These are phyloP conservation scores for Lotus japonicus DNA, from an alignment of 306 rosid genomes.

Conservation along the genomic window DNA sequence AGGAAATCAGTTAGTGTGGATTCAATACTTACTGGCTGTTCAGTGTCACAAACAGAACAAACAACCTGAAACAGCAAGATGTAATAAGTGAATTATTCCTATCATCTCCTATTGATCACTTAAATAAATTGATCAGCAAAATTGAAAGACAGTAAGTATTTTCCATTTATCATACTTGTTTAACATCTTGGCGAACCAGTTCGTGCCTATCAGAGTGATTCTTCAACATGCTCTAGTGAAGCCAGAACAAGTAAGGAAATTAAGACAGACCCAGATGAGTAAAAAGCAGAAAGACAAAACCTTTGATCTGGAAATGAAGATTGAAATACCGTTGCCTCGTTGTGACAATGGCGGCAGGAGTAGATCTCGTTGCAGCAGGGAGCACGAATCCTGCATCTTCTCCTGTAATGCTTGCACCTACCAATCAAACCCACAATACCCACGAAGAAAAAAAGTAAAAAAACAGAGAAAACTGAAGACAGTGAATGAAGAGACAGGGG, in stretches of 20 bases:
- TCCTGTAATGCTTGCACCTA: slow-evolving; percentile 85
- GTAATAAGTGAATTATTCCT: background rate
- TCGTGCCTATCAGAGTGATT: slow-evolving; percentile 66
- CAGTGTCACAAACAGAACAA: slow-evolving; percentile 88
- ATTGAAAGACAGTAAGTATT: background rate
- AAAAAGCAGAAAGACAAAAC: background rate
- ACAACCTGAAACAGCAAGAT: slow-evolving; percentile 55
- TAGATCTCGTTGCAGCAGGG: slow-evolving; percentile 93
- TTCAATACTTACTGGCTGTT: slow-evolving; percentile 64
- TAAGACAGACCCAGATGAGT: slow-evolving; percentile 22
- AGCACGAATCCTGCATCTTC: slow-evolving; percentile 84
- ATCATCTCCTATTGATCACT: background rate
- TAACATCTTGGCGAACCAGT: slow-evolving; percentile 59
- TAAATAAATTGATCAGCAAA: background rate
- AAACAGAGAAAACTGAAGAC: background rate
- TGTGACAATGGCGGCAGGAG: slow-evolving; percentile 87
- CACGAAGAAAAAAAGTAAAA: background rate
- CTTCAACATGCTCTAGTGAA: slow-evolving; percentile 47
- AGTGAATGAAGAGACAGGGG: background rate
- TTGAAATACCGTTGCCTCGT: slow-evolving; percentile 57
- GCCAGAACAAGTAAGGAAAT: background rate
- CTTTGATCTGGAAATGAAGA: background rate
- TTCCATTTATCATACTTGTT: slow-evolving; percentile 44
- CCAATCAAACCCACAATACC: no score
- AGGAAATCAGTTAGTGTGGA: background rate